Evolutionary conservation across 2,329 filamentous ascomycete genomes (phyloP), one percentile per base, ranked within the genome.

Genomic region (Neurospora sp.): DNA sequence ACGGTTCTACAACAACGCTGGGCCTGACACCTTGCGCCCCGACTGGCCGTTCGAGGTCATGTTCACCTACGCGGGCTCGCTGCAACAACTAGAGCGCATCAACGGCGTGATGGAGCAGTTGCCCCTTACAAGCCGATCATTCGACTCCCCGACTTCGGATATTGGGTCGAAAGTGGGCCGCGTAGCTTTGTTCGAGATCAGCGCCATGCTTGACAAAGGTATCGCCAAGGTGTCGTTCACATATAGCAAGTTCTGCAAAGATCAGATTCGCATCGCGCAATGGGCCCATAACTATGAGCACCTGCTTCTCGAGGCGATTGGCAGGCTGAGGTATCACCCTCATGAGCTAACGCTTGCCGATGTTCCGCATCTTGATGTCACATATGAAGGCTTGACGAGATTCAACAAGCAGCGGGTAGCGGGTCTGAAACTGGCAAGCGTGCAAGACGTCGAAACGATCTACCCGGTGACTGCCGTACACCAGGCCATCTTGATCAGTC

Each of bases 31-130:
- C 65, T 79, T 76, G 68, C 72, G 75, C 0, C 74, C 79, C 1
- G 82, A 84, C 52, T 81, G 81, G 71, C 85, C 86, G 0, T 82
- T 88, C 66, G 87, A 89, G 75, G 80, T 89, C 43, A 81, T 88
- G 40, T 88, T 89, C 76, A 88, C 82, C 69, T 87, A 86, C 72
- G 79, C 83, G 1, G 85, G 86, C 3, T 82, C 82, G 0, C 77
- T 83, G 17, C 82, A 85, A 67, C 81, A 83, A n/a, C 75, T 86
- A 0, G 82, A 85, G 67, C 79, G 80, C 1, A 78, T 81, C 10
- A 82, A 84, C 62, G 81, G 83, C 1, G 77, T 89, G 1, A 80
- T 89, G 8, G 80, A 84, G 70, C 83, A 84, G 39, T 74, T 85
- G 0, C 72, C 79, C 2, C 76, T 82, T 0, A 81, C 83, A 0